Evolutionary conservation across 352 stramenopile genomes (phyloP).

Genomic region (Phytophthora citrophthora): DNA sequence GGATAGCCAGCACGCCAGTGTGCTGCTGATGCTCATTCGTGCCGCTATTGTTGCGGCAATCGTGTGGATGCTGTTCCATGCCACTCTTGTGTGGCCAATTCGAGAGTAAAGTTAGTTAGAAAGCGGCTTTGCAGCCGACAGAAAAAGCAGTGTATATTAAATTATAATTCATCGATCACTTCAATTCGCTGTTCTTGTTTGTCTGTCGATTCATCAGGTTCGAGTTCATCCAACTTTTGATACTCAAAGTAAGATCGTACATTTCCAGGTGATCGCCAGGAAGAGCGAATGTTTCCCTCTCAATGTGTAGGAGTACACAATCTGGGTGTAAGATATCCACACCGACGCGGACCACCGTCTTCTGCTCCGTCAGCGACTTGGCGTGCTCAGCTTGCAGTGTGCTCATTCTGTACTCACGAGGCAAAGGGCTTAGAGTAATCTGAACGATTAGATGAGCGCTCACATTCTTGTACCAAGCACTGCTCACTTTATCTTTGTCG

Average conservation of each 20-base stretch:
- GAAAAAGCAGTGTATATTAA: constrained; percentile 42
- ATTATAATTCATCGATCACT: constrained; percentile 34
- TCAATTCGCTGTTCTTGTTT: neutral
- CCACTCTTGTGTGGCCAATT: constrained; percentile 27
- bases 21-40: constrained; percentile 49
- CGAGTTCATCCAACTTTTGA: too few relatives aligned
- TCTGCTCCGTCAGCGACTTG: constrained; percentile 56
- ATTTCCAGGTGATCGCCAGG: constrained; percentile 85
- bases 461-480: too few relatives aligned
- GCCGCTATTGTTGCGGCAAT: constrained; percentile 40
- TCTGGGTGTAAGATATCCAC: constrained; percentile 75
- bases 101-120: constrained; percentile 28
- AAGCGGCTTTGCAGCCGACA: constrained; percentile 18
- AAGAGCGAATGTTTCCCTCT: constrained; percentile 74
- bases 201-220: too few relatives aligned
- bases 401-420: constrained; percentile 41
- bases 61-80: constrained; percentile 46
- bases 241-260: constrained; percentile 43
- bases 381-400: constrained; percentile 65
- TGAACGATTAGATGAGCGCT: too few relatives aligned
- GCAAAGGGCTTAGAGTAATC: neutral
- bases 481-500: constrained; percentile 4
- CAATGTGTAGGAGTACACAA: constrained; percentile 82
- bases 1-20: constrained; percentile 25
- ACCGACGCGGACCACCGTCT: constrained; percentile 73